These are phyloP conservation scores for Alnus rubra DNA, from an alignment of 306 rosid genomes.

Conservation along the genomic window DNA sequence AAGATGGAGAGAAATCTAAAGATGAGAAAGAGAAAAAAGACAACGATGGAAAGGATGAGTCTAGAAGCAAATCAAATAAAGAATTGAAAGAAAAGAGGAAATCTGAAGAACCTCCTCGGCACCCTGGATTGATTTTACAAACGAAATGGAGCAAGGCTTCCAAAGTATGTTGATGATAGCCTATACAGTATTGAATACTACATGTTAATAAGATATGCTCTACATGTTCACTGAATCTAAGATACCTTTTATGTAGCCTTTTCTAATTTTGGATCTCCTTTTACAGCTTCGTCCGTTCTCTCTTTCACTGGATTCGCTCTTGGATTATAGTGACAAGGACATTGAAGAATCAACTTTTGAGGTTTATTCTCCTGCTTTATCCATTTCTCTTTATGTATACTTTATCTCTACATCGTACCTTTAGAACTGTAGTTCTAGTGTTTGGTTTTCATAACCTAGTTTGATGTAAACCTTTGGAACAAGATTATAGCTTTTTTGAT, in stretches of 20 bases:
- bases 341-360: conserved; percentile 89
- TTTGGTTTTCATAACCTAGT: background rate
- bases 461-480: background rate
- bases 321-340: conserved; percentile 93
- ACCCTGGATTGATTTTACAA: conserved; percentile 82
- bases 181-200: background rate
- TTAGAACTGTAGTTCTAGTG: background rate
- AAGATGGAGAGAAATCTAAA: conserved; percentile 67
- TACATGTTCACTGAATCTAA: background rate
- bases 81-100: conserved; percentile 74
- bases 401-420: background rate
- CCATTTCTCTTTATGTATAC: background rate
- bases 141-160: conserved; percentile 68
- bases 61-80: conserved; percentile 65
- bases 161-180: conserved; percentile 58
- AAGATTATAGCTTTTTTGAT: background rate
- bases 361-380: conserved; percentile 47
- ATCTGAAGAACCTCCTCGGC: conserved; percentile 93
- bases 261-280: conserved; percentile 29
- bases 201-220: background rate
- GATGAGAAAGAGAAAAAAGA: conserved; percentile 60
- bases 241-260: background rate
- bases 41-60: conserved; percentile 57
- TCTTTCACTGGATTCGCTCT: conserved; percentile 76
- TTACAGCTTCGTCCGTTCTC: conserved; percentile 74